Conservation (phyloP, 352 stramenopile species). For the Phytophthora sansomeana region DNA sequence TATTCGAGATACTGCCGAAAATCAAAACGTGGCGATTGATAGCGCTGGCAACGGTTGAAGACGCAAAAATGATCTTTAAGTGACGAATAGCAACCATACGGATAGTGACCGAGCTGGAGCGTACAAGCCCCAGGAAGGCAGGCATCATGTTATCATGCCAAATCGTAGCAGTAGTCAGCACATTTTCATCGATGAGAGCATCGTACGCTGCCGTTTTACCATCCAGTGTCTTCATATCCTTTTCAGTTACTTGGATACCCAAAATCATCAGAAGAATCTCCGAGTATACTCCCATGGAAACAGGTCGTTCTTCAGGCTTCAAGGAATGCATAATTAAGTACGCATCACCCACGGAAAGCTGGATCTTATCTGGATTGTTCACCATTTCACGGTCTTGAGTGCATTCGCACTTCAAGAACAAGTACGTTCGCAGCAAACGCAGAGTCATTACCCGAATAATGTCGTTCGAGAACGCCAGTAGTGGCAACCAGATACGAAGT, state of each 20-base stretch:
- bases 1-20: constrained; percentile 78
- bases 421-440: constrained; percentile 78
- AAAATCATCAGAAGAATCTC: constrained; percentile 81
- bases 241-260: constrained; percentile 73
- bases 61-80: constrained; percentile 73
- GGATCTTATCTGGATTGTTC: constrained; percentile 74
- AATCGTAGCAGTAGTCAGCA: constrained; percentile 56
- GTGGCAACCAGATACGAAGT: constrained; percentile 82
- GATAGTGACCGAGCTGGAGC: constrained; percentile 62
- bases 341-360: constrained; percentile 78
- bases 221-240: constrained; percentile 56
- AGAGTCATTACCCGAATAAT: constrained; percentile 84
- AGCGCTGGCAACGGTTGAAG: constrained; percentile 62
- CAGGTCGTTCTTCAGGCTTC: constrained; percentile 66
- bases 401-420: constrained; percentile 82
- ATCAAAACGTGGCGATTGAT: constrained; percentile 85
- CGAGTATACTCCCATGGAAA: constrained; percentile 84
- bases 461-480: constrained; percentile 80
- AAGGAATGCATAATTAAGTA: constrained; percentile 86
- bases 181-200: constrained; percentile 64
- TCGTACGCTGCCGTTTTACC: constrained; percentile 59
- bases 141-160: constrained; percentile 79
- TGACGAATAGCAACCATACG: constrained; percentile 70
- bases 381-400: constrained; percentile 68
- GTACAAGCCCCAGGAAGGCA: constrained; percentile 65